Evolutionary conservation across 305 asterid species (phyloP), one percentile per base, ranked within the genome.

Genomic region (Fraxinus platypoda): DNA sequence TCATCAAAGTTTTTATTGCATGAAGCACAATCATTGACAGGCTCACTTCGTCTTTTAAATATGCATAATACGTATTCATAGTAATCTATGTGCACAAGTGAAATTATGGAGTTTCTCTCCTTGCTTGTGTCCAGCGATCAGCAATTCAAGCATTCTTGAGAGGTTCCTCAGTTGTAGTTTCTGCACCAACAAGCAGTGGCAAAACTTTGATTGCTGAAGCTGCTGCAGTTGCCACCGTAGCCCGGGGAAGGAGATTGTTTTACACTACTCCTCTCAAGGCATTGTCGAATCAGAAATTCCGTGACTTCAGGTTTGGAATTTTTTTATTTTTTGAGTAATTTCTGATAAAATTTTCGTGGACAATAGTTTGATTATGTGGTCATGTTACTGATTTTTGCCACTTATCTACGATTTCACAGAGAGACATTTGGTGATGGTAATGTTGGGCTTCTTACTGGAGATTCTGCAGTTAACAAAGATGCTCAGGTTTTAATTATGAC

Each of bases 181-280:
- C 98, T 85, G 99, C 99, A 78, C 99, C 99, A 21, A 97, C 99
- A 2, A 97, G 99, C 85, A 94, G 98, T 81, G 99, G 99, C n/a
- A 97, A 97, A 89, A 97, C 99, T 73, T 92, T 97, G 92, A 94
- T 97, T 81, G 99, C 99, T 23, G 99, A 97, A 89, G 93, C 97
- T 86, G 98, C 99, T 30, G 99, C 98, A 8, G 95, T 97, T 83
- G 97, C 99, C 43, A 94, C 98, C 7, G 90, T 92, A 8, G 93
- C 98, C 34, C 91, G 92, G 81, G 97, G 98, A 84, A 91, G 88
- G 91, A 91, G 95, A 91, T 86, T 97, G 84, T 97, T 97, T 87
- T 94, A 97, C 86, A 97, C 98, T 25, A 94, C 99, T 80, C 99
- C 99, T 83, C 89, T 97, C 37, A 97, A 94, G 88, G 99, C 99